Evolutionary conservation across 192 early-diverging fungal genomes (phyloP).

Genomic region (Backusella mclennaniae): DNA sequence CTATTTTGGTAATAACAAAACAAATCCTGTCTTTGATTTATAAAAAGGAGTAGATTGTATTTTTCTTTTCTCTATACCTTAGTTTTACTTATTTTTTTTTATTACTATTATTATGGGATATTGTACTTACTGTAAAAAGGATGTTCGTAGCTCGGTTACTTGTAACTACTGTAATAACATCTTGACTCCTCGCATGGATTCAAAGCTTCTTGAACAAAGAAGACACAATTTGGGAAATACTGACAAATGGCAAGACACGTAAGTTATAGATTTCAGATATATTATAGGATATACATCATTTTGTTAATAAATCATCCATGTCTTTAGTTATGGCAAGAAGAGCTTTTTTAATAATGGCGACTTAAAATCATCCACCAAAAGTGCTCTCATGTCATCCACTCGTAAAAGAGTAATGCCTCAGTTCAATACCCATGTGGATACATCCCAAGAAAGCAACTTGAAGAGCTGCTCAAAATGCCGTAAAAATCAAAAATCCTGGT

Average conservation of each 20-base stretch:
- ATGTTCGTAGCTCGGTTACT: neutral
- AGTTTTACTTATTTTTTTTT: neutral
- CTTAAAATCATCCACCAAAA: neutral
- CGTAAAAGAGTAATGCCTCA: conserved; percentile 8
- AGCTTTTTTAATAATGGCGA: neutral
- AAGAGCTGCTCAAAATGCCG: neutral
- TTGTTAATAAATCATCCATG: neutral
- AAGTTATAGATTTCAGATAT: neutral
- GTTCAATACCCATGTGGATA: neutral
- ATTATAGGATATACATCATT: neutral
- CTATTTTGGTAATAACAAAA: conserved; percentile 1
- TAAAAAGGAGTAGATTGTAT: neutral
- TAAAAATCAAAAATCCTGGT: conserved; percentile 1
- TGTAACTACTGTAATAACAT: neutral
- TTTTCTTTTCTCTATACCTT: neutral
- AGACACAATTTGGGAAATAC: neutral
- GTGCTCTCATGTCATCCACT: neutral
- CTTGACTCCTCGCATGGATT: neutral
- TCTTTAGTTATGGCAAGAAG: conserved; percentile 10
- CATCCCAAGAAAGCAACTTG: neutral
- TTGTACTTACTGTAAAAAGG: conserved; percentile 11
- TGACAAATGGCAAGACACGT: conserved; percentile 14
- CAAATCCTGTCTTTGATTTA: neutral
- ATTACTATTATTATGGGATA: neutral
- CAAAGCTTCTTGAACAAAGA: conserved; percentile 1